These are phyloP conservation scores for Kwoniella newhampshirensis DNA, from an alignment of 768 basidiomycete genomes.

Conservation along the genomic window DNA sequence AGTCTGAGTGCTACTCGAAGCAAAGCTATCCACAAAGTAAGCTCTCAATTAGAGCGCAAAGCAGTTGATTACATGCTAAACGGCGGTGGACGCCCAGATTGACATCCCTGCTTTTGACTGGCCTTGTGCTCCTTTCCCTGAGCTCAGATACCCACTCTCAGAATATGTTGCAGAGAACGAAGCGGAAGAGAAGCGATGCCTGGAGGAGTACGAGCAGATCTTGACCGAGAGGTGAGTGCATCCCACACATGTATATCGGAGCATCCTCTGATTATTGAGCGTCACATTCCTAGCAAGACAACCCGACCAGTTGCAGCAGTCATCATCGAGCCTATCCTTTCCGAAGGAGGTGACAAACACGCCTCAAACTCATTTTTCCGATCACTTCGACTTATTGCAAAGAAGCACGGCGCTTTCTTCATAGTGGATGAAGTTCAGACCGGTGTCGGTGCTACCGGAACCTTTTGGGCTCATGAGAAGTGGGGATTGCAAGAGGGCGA, in stretches of 20 bases:
- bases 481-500: slow-evolving; percentile 50
- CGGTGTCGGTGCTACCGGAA: slow-evolving; percentile 56
- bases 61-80: too few species aligned
- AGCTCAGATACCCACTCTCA: slow-evolving; percentile 55
- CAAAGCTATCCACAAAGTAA: slow-evolving; percentile 56
- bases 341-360: slow-evolving; percentile 57
- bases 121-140: slow-evolving; percentile 55
- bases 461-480: slow-evolving; percentile 57
- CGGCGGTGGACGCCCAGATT: slow-evolving; percentile 26
- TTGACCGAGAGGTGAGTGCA: slow-evolving; percentile 40
- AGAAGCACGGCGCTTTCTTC: slow-evolving; percentile 55
- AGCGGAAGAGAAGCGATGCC: slow-evolving; percentile 50
- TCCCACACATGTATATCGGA: too few species aligned
- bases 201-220: slow-evolving; percentile 50
- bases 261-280: too few species aligned
- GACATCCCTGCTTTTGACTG: slow-evolving; percentile 57
- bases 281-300: slow-evolving; percentile 34
- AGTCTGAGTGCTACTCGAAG: slow-evolving; percentile 54
- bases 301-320: slow-evolving; percentile 55
- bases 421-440: slow-evolving; percentile 57
- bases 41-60: too few species aligned
- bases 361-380: slow-evolving; percentile 55
- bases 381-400: slow-evolving; percentile 50
- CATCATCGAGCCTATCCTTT: slow-evolving; percentile 56
- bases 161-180: slow-evolving; percentile 53